Percentiles rank a stretch among this genome's conserved stretches.
phyloP scores from a whole-genome alignment of 192 early-diverging fungal genomes.

The Podochytrium sp. region DNA sequence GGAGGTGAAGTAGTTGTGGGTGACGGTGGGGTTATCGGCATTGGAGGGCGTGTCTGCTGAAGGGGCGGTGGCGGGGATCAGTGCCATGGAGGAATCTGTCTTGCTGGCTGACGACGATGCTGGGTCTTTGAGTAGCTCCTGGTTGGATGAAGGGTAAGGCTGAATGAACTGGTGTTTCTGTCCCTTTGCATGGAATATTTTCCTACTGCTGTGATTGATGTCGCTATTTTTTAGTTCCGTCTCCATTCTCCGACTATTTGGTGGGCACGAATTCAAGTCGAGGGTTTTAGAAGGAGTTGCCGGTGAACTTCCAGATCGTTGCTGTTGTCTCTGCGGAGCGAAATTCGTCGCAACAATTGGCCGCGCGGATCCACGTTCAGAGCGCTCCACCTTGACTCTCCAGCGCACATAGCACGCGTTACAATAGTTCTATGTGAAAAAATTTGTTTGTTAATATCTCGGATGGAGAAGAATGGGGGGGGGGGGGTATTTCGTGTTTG shows the following conservation, averaged over 20 bases:
- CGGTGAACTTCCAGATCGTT: too few species aligned
- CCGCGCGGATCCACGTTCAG: slow-evolving; percentile 34
- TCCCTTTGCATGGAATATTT: not conserved
- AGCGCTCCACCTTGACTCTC: slow-evolving; percentile 40
- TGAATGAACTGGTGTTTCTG: too few species aligned
- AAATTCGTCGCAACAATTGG: slow-evolving; percentile 24
- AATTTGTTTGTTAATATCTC: not conserved
- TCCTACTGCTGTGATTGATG: not conserved
- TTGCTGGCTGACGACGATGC: too few species aligned
- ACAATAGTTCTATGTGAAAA: slow-evolving; percentile 32
- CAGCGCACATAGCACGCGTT: slow-evolving; percentile 41
- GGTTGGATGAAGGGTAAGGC: too few species aligned
- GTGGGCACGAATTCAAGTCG: not conserved
- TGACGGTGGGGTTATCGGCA: too few species aligned
- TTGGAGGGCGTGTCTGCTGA: too few species aligned
- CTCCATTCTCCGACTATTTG: not conserved
- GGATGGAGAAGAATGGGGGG: not conserved
- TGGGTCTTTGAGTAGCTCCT: too few species aligned
- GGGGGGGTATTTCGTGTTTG: not conserved
- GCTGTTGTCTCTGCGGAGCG: too few species aligned
- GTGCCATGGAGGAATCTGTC: too few species aligned
- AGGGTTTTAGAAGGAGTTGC: not conserved
- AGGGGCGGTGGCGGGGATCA: too few species aligned
- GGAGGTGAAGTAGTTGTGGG: too few species aligned
- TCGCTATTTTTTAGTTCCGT: not conserved